Conservation (phyloP, 2,329 filamentous ascomycete species). For the Claviceps humidiphila region DNA sequence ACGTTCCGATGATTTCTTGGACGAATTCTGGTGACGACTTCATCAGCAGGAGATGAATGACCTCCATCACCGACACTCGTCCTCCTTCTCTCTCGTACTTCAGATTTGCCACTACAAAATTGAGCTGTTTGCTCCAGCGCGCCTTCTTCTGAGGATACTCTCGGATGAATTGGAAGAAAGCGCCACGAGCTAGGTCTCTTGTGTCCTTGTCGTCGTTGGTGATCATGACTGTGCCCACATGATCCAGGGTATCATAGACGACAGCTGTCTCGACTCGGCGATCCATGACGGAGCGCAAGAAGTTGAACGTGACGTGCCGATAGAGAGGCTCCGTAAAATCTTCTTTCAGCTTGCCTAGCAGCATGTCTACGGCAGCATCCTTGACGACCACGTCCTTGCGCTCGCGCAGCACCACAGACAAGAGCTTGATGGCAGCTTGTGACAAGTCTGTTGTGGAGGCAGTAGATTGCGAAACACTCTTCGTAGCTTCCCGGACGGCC, state of each 20-base stretch:
- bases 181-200: constrained; percentile 72
- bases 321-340: constrained; percentile 88
- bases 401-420: constrained; percentile 75
- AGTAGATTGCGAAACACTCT: constrained; percentile 61
- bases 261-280: constrained; percentile 74
- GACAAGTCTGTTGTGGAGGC: constrained; percentile 73
- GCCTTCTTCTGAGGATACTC: constrained; percentile 89
- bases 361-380: constrained; percentile 67
- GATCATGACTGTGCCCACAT: constrained; percentile 84
- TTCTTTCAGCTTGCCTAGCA: constrained; percentile 69
- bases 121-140: constrained; percentile 77
- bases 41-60: constrained; percentile 70
- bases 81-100: constrained; percentile 83
- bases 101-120: constrained; percentile 80
- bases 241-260: constrained; percentile 84
- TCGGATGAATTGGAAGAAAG: constrained; percentile 86
- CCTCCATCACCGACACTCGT: constrained; percentile 84
- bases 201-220: constrained; percentile 86
- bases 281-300: constrained; percentile 75
- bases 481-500: constrained; percentile 74
- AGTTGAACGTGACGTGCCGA: constrained; percentile 89
- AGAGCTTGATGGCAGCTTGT: constrained; percentile 78
- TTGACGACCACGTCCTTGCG: constrained; percentile 62
- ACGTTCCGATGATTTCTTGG: constrained; percentile 66
- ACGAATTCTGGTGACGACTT: constrained; percentile 74